Evolutionary conservation across 2,329 filamentous ascomycete genomes (phyloP), one percentile per base, ranked within the genome.

Genomic region (Penicillium verrucosum): DNA sequence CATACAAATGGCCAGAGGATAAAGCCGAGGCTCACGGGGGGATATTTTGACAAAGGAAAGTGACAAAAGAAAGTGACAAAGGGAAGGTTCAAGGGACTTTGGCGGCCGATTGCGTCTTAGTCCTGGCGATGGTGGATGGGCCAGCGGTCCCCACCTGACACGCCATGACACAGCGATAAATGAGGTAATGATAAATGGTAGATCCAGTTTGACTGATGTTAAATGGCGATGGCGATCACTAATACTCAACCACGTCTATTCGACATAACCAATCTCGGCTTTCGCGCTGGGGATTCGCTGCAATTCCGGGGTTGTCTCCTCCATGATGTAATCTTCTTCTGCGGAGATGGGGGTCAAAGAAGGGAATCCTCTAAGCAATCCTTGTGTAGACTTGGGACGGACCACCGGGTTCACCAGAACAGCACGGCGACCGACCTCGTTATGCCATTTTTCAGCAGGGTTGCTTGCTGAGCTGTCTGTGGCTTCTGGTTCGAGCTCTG

Each of bases 361-460:
- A 12, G 75, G 70, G 61, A 79, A 81, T 50, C 81, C 80, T 54
- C 81, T 81, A 10, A 87, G 70, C 3, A 88, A 73, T 4, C 81
- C 85, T 70, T 87, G 82, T 25, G 78, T 80, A 1, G 86, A 89
- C 65, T 83, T 85, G n/a, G 82, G 77, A 16, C 83, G 80, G 27
- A 82, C 73, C 9, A 75, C 49, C 7, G 76, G 82, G 58, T 87
- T 85, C 14, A 94, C 81, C 30, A 96, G 78, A 0, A 84, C 85
- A 8, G 86, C 83, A 48, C 83, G 81, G 61, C 82, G 80, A 10
- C 77, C 81, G 43, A 85, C 74, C 27, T 79, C 80, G 18, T 68
- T 76, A 58, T 84, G 81, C 68, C 81, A 80, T 27, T 75, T 78
- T 56, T 77, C 78, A 38, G 73, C 70, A 25, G 71, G 72, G 50